Base-by-base conservation (phyloP, 192 early-diverging fungal species). In the Lunasporangiospora selenospora region DNA sequence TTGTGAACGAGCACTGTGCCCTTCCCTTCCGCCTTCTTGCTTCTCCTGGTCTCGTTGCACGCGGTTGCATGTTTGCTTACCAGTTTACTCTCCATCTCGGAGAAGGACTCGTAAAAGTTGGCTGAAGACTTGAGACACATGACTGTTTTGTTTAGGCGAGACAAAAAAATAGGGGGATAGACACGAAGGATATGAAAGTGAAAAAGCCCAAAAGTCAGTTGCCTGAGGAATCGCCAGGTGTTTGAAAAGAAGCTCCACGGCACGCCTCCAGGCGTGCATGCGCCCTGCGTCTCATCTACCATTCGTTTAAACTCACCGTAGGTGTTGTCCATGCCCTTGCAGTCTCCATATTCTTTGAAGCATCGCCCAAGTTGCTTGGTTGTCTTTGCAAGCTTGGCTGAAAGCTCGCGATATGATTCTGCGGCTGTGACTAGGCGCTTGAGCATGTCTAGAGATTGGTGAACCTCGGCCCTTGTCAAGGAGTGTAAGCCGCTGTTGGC, bases 51-150 rank as follows among this genome's bases (percentile, higher is more conserved):
- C n/a, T n/a, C n/a, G n/a, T n/a, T n/a, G n/a, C n/a, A n/a, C n/a
- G n/a, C n/a, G n/a, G n/a, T n/a, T n/a, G n/a, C n/a, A n/a, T n/a
- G n/a, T n/a, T 2, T 19, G 19, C 48, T 53, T 79, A 79, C 77
- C 59, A 79, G 44, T 21, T 75, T 79, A 45, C 48, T 59, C 43
- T 75, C 58, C 65, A 79, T 67, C 30, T 79, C 77, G 31, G 69
- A 50, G 19, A 53, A 58, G 49, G 65, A 54, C 33, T 79, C 77
- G 48, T 79, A 79, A 79, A 79, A 79, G 50, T 79, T 71, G 36
- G 77, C 70, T 23, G 77, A 64, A 1, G 77, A 71, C 65, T 75
- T 71, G 38, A 79, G 58, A 58, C 77, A 79, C 77, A 79, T 79
- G 51, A 75, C 77, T 78, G 45, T 33, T 8, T 4, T 9, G 19